Evolutionary conservation across 768 basidiomycete species (phyloP).

Genomic region (Pulveroboletus sp.): DNA sequence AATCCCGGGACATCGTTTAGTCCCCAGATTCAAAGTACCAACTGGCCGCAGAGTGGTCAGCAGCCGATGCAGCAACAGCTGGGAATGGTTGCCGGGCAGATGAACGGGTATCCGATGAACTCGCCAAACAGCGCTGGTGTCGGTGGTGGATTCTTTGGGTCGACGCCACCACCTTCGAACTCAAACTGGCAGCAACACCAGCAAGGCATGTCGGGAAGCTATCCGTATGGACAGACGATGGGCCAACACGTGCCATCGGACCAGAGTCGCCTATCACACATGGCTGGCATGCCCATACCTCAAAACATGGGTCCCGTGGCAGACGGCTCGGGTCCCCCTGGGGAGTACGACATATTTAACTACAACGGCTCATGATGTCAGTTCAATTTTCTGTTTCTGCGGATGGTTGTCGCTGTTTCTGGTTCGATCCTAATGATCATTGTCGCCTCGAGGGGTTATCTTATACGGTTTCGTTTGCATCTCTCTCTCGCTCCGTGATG

Average conservation of each 20-base stretch:
- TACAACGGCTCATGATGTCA: conserved; percentile 43
- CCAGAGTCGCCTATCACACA: conserved; percentile 39
- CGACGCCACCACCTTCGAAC: conserved; percentile 23
- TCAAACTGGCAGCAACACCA: conserved; percentile 27
- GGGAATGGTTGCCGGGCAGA: conserved; percentile 33
- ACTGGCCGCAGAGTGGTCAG: conserved; percentile 53
- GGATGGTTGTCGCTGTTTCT: conserved; percentile 18
- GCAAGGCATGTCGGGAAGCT: conserved; percentile 26
- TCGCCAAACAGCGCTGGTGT: conserved; percentile 35
- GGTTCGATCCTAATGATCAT: conserved; percentile 18
- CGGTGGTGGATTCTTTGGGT: conserved; percentile 23
- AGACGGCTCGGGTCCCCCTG: conserved; percentile 37
- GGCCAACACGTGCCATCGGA: conserved; percentile 22
- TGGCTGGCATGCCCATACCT: conserved; percentile 49
- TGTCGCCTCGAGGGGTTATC: conserved; percentile 25
- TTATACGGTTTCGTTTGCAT: conserved; percentile 12
- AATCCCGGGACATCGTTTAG: conserved; percentile 18
- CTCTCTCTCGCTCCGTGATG: conserved; percentile 6
- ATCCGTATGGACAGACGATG: conserved; percentile 28
- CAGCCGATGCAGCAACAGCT: conserved; percentile 42
- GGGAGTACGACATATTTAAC: conserved; percentile 57
- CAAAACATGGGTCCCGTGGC: conserved; percentile 39
- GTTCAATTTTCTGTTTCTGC: conserved; percentile 9
- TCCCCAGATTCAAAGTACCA: conserved; percentile 38
- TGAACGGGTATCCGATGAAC: conserved; percentile 31